Base-by-base conservation (phyloP, 2,329 filamentous ascomycete species). In the Emmonsia crescens region DNA sequence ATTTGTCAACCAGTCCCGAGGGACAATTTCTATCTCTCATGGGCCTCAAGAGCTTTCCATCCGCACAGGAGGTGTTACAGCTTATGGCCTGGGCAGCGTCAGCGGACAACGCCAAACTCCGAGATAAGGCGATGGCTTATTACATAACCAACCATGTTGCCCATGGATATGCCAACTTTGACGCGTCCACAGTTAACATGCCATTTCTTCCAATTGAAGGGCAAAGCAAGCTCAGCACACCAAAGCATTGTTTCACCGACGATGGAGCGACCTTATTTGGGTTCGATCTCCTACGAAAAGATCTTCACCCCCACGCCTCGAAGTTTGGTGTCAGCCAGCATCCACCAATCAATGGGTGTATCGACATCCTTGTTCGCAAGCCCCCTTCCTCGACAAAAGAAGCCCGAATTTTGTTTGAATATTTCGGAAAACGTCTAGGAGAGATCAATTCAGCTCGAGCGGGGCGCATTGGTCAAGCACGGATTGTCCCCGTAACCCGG, bases 321-420 rank as follows among this genome's bases (percentile, higher is more conserved):
- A 93, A 94, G 76, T 91, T 99, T 68, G 92, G 91, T 0, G 91
- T 99, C 5, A 82, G 83, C n/a, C 77, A 83, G 60, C 87, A 99
- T 72, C 94, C 95, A 0, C 84, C 86, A 0, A 88, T 97, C 64
- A 79, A 80, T 1, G 84, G 87, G 31, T 96, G 91, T 70, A 83
- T 95, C 14, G 85, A 88, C 48, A 82, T 84, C 31, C 78, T 99
- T 48, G 77, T 93, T 33, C 81, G 82, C 36, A 83, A 82, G 2
- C 91, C 92, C 38, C 93, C 94, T 0, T 80, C 80, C 61, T 86
- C 82, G 46, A 80, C 82, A 27, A 75, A 78, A 8, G 84, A 87
- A 62, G 94, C 93, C 0, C 81, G 84, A 48, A 80, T 82, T 2
- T 73, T 95, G 5, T 99, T 96, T 70, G 82, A 83, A 49, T 99